Percentiles rank a stretch among this genome's conserved stretches.
phyloP scores from a whole-genome alignment of 768 basidiomycete genomes.

The Myochromella boudieri region DNA sequence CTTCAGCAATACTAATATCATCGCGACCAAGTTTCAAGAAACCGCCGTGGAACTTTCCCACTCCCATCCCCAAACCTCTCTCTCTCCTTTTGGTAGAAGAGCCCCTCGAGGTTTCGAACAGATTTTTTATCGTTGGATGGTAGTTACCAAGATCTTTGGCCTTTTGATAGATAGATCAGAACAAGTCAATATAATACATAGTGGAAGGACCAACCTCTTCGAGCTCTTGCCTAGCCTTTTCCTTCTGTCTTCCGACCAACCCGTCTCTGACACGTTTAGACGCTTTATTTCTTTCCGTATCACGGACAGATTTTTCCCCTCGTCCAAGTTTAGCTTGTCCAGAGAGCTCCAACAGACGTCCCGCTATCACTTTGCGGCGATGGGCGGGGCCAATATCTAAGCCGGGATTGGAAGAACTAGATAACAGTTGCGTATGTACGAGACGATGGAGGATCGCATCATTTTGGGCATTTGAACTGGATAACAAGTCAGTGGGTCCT shows the following conservation, averaged over 20 bases:
- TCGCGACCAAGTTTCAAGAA: slow-evolving; percentile 60
- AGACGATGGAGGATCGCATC: slow-evolving; percentile 77
- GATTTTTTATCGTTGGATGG: slow-evolving; percentile 72
- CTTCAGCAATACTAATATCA: slow-evolving; percentile 49
- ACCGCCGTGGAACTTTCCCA: slow-evolving; percentile 75
- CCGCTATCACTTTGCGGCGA: slow-evolving; percentile 71
- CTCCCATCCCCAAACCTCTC: slow-evolving; percentile 73
- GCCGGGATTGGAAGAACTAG: slow-evolving; percentile 67
- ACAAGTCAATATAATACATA: not conserved
- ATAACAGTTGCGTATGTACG: slow-evolving; percentile 76
- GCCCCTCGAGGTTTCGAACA: slow-evolving; percentile 44
- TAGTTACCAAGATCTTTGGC: slow-evolving; percentile 86
- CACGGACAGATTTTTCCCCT: slow-evolving; percentile 63
- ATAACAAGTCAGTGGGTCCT: not conserved
- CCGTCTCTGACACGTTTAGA: slow-evolving; percentile 75
- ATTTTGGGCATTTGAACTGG: slow-evolving; percentile 73
- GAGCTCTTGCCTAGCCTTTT: slow-evolving; percentile 51
- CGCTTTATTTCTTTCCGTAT: slow-evolving; percentile 67
- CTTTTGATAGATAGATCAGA: slow-evolving; percentile 34
- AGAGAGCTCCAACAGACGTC: slow-evolving; percentile 72
- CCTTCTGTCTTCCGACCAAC: slow-evolving; percentile 57
- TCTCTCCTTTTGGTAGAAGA: slow-evolving; percentile 46
- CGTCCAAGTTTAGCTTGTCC: slow-evolving; percentile 71
- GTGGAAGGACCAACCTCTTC: slow-evolving; percentile 60
- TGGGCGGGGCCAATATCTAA: slow-evolving; percentile 64